A percentile compares a stretch with the other conserved stretches of the same genome.
These are phyloP conservation scores for Zychaea mexicana DNA, from an alignment of 371 early-diverging fungal species.

Conservation along the genomic window DNA sequence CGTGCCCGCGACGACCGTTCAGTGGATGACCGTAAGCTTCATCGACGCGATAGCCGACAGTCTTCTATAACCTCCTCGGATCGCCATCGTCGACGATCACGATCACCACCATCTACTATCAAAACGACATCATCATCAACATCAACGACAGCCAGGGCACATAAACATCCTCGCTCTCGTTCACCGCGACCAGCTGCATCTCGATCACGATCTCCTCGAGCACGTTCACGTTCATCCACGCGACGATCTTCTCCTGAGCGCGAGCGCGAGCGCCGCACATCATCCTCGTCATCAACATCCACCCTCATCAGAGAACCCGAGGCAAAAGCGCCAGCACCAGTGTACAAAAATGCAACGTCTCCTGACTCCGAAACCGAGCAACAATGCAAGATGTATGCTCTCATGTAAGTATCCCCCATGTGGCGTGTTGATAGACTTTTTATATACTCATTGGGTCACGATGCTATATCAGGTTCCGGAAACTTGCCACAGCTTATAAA, in stretches of 20 bases:
- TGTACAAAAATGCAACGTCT: slow-evolving; percentile 25
- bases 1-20: not conserved
- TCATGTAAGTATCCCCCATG: slow-evolving; percentile 25
- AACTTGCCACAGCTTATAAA: slow-evolving; percentile 38
- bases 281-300: not conserved
- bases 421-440: not conserved
- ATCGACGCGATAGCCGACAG: slow-evolving; percentile 13
- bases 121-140: not conserved
- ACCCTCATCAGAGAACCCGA: not conserved
- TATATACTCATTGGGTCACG: not conserved
- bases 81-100: slow-evolving; percentile 3
- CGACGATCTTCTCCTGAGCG: not conserved
- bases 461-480: slow-evolving; percentile 24
- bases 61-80: slow-evolving; percentile 5
- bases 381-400: slow-evolving; percentile 27
- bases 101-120: not conserved
- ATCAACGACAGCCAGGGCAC: not conserved
- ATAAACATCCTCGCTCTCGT: slow-evolving; percentile 1
- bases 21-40: slow-evolving; percentile 8
- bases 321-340: not conserved
- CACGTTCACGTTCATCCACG: not conserved
- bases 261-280: not conserved
- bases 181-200: not conserved
- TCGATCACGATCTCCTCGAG: not conserved
- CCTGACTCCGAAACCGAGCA: slow-evolving; percentile 34